Evolutionary conservation across 108 stramenopile genomes (phyloP).

Genomic region (Pelagomonas calceolata): DNA sequence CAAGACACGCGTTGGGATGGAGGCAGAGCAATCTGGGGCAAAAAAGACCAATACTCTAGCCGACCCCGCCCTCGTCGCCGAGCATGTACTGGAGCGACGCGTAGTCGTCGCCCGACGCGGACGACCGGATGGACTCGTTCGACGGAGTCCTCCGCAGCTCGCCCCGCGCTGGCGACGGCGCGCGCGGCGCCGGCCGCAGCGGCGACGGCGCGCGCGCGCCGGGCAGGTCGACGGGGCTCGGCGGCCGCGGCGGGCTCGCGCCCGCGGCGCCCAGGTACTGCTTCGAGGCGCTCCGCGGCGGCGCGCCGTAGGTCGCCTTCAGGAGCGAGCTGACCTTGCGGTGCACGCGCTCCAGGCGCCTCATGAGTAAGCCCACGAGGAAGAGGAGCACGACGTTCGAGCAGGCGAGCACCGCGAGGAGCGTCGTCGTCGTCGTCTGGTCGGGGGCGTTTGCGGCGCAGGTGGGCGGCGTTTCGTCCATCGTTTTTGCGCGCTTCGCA

Average conservation of each 20-base stretch:
- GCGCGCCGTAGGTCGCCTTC: not conserved
- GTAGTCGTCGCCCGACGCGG: not conserved
- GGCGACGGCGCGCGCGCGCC: not conserved
- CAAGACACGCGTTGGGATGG: too few relatives aligned
- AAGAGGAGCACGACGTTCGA: not conserved
- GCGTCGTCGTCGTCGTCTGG: not conserved
- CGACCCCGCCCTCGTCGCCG: constrained; percentile 1
- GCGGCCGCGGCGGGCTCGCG: not conserved
- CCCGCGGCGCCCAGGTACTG: not conserved
- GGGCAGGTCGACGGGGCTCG: not conserved
- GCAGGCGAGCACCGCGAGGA: not conserved
- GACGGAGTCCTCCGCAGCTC: not conserved
- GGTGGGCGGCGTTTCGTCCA: too few relatives aligned
- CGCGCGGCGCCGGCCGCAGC: not conserved
- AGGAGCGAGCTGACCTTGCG: not conserved
- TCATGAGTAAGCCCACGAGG: not conserved
- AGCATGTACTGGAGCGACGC: not conserved
- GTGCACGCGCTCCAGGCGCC: not conserved
- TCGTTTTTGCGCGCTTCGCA: too few relatives aligned
- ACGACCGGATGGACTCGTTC: not conserved
- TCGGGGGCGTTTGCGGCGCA: too few relatives aligned
- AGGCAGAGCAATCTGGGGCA: too few relatives aligned
- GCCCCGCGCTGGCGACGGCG: not conserved
- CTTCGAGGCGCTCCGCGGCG: too few relatives aligned
- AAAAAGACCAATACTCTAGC: too few relatives aligned